A percentile compares a stretch with the other conserved stretches of the same genome.
These are phyloP conservation scores for Gaertneriomyces semiglobifer DNA, from an alignment of 192 early-diverging fungal species.

Conservation along the genomic window DNA sequence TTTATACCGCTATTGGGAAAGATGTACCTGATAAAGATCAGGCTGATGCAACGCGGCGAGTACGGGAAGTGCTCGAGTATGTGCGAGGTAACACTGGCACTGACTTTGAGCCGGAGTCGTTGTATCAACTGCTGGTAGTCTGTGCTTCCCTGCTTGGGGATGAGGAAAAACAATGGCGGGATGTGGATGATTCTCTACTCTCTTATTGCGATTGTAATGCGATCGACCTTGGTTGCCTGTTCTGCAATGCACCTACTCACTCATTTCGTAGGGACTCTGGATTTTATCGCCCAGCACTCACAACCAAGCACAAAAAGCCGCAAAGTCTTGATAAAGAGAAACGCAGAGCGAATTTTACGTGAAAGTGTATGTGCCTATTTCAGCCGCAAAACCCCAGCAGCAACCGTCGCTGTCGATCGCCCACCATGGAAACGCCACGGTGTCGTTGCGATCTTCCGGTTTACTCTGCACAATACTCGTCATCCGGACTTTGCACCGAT, in stretches of 20 bases:
- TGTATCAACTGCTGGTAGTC: slow-evolving; percentile 13
- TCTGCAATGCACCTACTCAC: not conserved
- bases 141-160: slow-evolving; percentile 29
- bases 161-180: slow-evolving; percentile 15
- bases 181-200: not conserved
- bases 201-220: too few relatives aligned
- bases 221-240: too few relatives aligned
- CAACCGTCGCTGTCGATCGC: not conserved
- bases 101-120: not conserved
- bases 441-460: not conserved
- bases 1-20: too few relatives aligned
- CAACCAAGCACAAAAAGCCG: too few relatives aligned
- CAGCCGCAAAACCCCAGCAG: not conserved
- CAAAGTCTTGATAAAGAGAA: too few relatives aligned
- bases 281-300: too few relatives aligned
- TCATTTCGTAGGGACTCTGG: not conserved
- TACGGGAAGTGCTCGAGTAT: too few relatives aligned
- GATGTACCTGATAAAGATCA: too few relatives aligned
- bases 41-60: too few relatives aligned
- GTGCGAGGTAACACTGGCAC: too few relatives aligned
- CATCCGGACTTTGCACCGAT: slow-evolving; percentile 20
- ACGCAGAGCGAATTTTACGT: too few relatives aligned
- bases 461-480: slow-evolving; percentile 2
- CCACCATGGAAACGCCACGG: not conserved
- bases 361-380: not conserved